These are phyloP conservation scores for Bacidia gigantensis DNA, from an alignment of 495 filamentous ascomycete genomes.

Conservation along the genomic window DNA sequence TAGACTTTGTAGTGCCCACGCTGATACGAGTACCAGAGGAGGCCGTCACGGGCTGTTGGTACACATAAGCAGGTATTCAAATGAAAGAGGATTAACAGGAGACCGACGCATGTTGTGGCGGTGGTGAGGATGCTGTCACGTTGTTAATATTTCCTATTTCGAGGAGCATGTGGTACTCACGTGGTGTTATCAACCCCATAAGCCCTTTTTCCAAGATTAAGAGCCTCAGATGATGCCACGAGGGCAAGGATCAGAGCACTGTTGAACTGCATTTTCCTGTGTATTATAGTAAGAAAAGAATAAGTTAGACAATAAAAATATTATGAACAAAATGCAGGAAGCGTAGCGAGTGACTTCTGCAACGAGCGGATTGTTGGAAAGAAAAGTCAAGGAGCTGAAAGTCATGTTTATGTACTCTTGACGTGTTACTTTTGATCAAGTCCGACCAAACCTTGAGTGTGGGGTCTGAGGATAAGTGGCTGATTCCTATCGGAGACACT, in stretches of 20 bases:
- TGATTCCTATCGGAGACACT: no score
- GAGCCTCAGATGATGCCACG: conserved; percentile 7
- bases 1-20: conserved; percentile 14
- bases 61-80: conserved; percentile 3
- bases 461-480: no score
- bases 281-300: background rate
- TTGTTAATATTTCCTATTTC: background rate
- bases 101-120: conserved; percentile 13
- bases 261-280: conserved; percentile 8
- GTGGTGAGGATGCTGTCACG: conserved; percentile 6
- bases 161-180: conserved; percentile 11
- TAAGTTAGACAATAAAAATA: background rate
- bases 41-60: conserved; percentile 6
- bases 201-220: conserved; percentile 6
- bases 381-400: background rate
- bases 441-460: no score
- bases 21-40: conserved; percentile 6
- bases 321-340: conserved; percentile 7
- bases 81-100: no score
- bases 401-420: background rate
- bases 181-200: conserved; percentile 8
- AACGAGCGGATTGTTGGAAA: background rate
- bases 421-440: background rate
- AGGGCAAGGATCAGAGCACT: conserved; percentile 7
- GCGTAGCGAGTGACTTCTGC: conserved; percentile 20